A percentile compares a stretch with the other conserved stretches of the same genome.
These are phyloP conservation scores for Tetrapisispora nanseiensis DNA, from an alignment of 805 yeast species.

Conservation along the genomic window DNA sequence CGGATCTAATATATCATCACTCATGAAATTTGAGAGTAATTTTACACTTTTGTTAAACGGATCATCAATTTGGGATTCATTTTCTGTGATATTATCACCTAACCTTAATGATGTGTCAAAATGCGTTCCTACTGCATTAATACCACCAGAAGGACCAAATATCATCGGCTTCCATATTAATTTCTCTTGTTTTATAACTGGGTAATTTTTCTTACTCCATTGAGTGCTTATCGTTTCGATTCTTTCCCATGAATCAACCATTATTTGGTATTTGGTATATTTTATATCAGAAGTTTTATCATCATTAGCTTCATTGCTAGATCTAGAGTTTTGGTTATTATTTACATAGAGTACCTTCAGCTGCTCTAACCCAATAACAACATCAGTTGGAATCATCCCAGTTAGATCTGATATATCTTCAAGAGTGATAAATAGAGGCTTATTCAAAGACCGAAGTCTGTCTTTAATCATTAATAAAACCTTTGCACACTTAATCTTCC, in stretches of 20 bases:
- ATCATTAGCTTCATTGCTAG: slow-evolving; percentile 29
- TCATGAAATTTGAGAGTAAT: slow-evolving; percentile 47
- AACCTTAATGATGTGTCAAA: slow-evolving; percentile 22
- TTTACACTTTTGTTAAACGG: slow-evolving; percentile 40
- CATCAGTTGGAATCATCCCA: slow-evolving; percentile 83
- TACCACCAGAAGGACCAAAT: slow-evolving; percentile 82
- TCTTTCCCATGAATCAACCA: slow-evolving; percentile 34
- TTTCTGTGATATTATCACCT: slow-evolving; percentile 7
- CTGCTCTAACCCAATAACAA: slow-evolving; percentile 76
- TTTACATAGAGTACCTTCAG: slow-evolving; percentile 41
- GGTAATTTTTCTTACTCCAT: slow-evolving; percentile 49
- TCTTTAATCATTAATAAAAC: slow-evolving; percentile 14
- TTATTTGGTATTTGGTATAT: slow-evolving; percentile 45
- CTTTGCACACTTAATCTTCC: slow-evolving; percentile 61
- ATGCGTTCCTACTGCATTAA: slow-evolving; percentile 38
- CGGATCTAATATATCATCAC: slow-evolving; percentile 60
- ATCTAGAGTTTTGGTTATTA: slow-evolving; percentile 41
- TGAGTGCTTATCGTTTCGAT: slow-evolving; percentile 33
- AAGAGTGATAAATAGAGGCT: slow-evolving; percentile 36
- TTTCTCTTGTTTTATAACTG: slow-evolving; percentile 39
- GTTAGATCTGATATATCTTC: slow-evolving; percentile 56
- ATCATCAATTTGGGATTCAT: slow-evolving; percentile 16
- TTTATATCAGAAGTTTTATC: slow-evolving; percentile 29
- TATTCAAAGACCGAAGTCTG: not conserved
- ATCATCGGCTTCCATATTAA: slow-evolving; percentile 75